Conservation (phyloP, 805 yeast species). For the Lipomyces kockii region DNA sequence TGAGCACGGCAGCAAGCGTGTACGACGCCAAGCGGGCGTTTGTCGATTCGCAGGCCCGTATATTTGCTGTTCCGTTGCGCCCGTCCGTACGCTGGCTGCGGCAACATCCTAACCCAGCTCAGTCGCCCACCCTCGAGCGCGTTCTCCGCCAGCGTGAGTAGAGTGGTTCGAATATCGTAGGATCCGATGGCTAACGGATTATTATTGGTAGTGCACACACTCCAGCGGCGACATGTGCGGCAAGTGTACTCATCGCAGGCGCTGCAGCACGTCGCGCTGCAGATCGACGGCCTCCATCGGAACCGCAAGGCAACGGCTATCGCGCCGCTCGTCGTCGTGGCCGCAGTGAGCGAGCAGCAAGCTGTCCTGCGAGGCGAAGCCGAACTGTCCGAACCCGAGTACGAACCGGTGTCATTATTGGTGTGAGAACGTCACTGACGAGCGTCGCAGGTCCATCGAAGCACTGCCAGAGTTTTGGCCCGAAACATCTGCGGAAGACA, state of each 20-base stretch:
- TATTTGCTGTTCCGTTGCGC: conserved; percentile 19
- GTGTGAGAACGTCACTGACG: too few species aligned
- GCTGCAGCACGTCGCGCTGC: conserved; percentile 33
- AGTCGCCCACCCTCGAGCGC: conserved; percentile 11
- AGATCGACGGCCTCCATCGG: conserved; percentile 25
- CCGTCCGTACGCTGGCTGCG: conserved; percentile 27
- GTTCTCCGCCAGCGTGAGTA: conserved; percentile 18
- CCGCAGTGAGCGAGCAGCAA: conserved; percentile 14
- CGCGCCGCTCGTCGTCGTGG: conserved; percentile 9
- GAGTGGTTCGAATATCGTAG: not conserved
- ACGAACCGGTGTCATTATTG: not conserved
- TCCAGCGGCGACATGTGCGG: conserved; percentile 18
- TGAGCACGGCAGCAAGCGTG: not conserved
- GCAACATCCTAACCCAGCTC: conserved; percentile 16
- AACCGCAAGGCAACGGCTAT: conserved; percentile 9
- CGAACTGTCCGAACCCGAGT: conserved; percentile 23
- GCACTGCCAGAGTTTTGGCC: conserved; percentile 29
- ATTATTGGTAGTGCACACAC: conserved; percentile 19
- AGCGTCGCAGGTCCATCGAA: conserved; percentile 16
- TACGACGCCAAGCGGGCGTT: conserved; percentile 32
- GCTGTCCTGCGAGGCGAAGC: conserved; percentile 21
- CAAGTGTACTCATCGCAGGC: conserved; percentile 29
- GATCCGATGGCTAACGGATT: not conserved
- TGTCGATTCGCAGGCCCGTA: conserved; percentile 32
- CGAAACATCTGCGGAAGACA: conserved; percentile 14